phyloP scores from a whole-genome alignment of 2,329 filamentous ascomycete species.

The Arthrinium phaeospermum region DNA sequence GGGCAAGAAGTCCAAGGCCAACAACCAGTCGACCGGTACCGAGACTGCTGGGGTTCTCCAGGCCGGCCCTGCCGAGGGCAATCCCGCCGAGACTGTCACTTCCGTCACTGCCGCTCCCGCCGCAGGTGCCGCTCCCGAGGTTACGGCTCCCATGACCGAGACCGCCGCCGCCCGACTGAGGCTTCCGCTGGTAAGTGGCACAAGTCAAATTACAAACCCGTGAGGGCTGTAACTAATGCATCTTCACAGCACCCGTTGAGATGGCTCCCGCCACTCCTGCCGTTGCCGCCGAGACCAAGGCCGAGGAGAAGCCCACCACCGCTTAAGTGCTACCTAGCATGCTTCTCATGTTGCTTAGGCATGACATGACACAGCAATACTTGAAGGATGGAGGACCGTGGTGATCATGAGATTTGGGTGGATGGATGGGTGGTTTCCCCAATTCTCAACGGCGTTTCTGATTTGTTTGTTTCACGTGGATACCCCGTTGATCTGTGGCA shows the following conservation, averaged over 20 bases:
- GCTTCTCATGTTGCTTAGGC: not conserved
- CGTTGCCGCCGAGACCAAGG: conserved; percentile 25
- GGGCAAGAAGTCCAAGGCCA: conserved; percentile 16
- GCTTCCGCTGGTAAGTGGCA: not conserved
- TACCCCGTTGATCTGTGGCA: not conserved
- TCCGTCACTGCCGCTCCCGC: conserved; percentile 18
- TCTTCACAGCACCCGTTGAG: conserved; percentile 26
- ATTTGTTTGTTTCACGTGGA: not conserved
- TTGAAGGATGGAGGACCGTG: not conserved
- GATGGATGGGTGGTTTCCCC: not conserved
- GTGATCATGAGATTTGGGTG: not conserved
- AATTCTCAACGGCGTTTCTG: not conserved
- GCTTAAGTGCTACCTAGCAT: conserved; percentile 15
- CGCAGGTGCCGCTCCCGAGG: conserved; percentile 26
- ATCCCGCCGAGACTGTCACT: conserved; percentile 31
- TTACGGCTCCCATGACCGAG: conserved; percentile 24
- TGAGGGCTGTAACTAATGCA: conserved; percentile 27
- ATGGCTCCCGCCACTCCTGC: conserved; percentile 23
- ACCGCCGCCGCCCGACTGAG: conserved; percentile 17
- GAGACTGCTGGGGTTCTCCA: conserved; percentile 28
- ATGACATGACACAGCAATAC: not conserved
- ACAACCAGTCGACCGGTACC: conserved; percentile 31
- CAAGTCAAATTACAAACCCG: conserved; percentile 23
- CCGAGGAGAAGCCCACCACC: not conserved
- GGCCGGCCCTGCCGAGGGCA: conserved; percentile 33